Evolutionary conservation across 1,284 basidiomycete species (phyloP).

Genomic region (Tilletiaria anomala): DNA sequence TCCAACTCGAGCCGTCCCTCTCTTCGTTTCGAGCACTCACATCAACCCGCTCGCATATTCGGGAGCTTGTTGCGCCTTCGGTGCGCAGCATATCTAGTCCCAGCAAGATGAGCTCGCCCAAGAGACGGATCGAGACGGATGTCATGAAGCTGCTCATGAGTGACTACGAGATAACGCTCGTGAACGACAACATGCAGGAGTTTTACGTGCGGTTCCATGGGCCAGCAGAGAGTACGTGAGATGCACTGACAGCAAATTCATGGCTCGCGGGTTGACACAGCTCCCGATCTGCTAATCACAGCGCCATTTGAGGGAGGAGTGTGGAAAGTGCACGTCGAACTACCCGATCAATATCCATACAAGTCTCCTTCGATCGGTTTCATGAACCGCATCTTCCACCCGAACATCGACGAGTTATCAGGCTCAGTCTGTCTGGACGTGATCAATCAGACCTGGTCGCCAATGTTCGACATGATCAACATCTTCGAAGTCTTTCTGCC

Average conservation of each 20-base stretch:
- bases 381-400: slow-evolving; percentile 99
- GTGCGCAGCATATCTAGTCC: no score
- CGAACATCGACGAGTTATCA: slow-evolving; percentile 84
- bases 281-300: no score
- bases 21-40: no score
- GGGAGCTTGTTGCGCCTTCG: no score
- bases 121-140: slow-evolving; percentile 94
- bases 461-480: slow-evolving; percentile 73
- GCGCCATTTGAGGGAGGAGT: slow-evolving; percentile 87
- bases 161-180: slow-evolving; percentile 65
- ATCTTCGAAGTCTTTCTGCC: slow-evolving; percentile 98
- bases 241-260: no score
- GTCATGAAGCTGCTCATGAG: slow-evolving; percentile 78
- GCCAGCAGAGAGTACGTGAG: slow-evolving; percentile 84
- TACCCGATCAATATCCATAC: slow-evolving; percentile 98
- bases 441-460: slow-evolving; percentile 31
- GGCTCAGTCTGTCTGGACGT: slow-evolving; percentile 32
- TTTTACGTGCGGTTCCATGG: slow-evolving; percentile 94
- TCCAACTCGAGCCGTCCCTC: no score
- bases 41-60: no score
- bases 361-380: slow-evolving; percentile 98
- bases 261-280: not conserved
- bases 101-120: slow-evolving; percentile 49
- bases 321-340: slow-evolving; percentile 98
- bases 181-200: slow-evolving; percentile 98